Evolutionary conservation across 1,284 basidiomycete genomes (phyloP), one percentile per base, ranked within the genome.

Genomic region (Microbotryum intermedium): DNA sequence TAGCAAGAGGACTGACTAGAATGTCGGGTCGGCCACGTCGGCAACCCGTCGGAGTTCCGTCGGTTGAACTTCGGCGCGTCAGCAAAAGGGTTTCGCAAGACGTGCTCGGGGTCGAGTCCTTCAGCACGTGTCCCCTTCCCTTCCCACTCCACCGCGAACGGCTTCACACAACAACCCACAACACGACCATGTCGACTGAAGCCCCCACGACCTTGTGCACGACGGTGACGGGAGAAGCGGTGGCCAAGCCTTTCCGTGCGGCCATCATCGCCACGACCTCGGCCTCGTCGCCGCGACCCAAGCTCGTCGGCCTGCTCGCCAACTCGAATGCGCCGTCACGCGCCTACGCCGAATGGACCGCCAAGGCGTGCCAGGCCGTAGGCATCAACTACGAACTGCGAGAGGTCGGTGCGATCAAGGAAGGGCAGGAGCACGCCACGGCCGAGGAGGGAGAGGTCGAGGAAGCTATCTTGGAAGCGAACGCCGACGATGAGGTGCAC

Each of bases 271-370:
- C 34, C 28, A 53, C 58, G 21, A 61, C 60, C 28, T 29, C 60
- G 9, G 26, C 43, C n/a, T 59, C 66, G 20, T 23, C 43, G 26
- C 56, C 58, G 13, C 52, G 50, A 43, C 89, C 91, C 6, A 89
- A 85, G 72, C 81, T 98, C 26, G 86, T 97, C 58, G 94, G 93
- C 10, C 95, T 97, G 69, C 81, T 98, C 28, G 87, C 90, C 1
- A 95, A 91, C 1, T 83, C 84, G 0, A 86, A 86, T 51, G 84
- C 85, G 4, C 92, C 94, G 2, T 94, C 91, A 72, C 84, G 83
- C 71, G 86, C 82, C 65, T 98, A 98, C 72, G 89, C 94, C 20
- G 87, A 93, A 68, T 97, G 95, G 76, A 97, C 94, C 47, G 82
- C 82, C 74, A 91, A 86, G 72, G 90, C 93, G 63, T 97, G 93